Evolutionary conservation across 805 yeast genomes (phyloP), one percentile per base, ranked within the genome.

Genomic region (Starmerella apis): DNA sequence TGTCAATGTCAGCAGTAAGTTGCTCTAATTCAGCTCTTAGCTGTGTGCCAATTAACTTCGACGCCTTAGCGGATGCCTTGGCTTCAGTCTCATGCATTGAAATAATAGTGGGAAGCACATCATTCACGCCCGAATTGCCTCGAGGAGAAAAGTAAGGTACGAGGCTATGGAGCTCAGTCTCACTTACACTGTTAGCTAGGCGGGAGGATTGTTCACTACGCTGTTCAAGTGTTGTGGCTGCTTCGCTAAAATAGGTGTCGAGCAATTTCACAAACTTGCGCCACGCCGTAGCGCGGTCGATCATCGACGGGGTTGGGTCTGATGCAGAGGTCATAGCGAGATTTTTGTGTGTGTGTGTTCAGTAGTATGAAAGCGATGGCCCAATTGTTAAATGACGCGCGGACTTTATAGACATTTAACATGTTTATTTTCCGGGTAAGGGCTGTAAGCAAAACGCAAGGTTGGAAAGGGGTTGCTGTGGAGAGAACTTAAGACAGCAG

Each of bases 221-320:
- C 65, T 88, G 96, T 36, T 54, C 45, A n/a, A 50, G 55, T 30
- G 38, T 32, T 8, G 54, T 43, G 1, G 55, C 53, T 2, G 50
- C 52, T 54, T 76, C 77, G 20, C 37, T 37, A 55, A 90, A 71
- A 62, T 90, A 90, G 43, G 74, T 77, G 19, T 85, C 73, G 49
- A 90, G 68, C 31, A 90, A 81, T 54, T 80, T 78, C 50, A 87
- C 79, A 49, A 88, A 78, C 36, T 76, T 74, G 51, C 95, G 72
- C 96, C 96, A 90, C 2, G 94, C 82, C 45, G 80, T 74, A 64
- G 90, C 88, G 55, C 97, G 72, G 25, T 77, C 74, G 2, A 95
- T 92, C 52, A 90, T 70, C 6, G 84, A 77, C 51, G 88, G 96
- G 1, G 96, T 87, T 10, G 97, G 97, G 57, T 78, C 78, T 3